Conservation (phyloP, 352 stramenopile species). For the Pythium biforme region DNA sequence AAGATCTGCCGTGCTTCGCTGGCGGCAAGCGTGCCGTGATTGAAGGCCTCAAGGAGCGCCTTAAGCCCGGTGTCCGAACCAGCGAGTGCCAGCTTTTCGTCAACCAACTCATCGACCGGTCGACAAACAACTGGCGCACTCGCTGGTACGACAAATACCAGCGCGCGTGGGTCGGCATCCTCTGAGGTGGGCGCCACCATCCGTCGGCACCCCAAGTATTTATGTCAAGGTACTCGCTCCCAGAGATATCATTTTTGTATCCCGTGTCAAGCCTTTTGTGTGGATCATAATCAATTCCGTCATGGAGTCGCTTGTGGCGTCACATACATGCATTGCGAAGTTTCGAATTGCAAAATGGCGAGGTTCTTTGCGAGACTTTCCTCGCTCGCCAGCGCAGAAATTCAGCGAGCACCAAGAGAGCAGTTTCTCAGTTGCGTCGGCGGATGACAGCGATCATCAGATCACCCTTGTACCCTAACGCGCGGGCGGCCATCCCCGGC, state of each 20-base stretch:
- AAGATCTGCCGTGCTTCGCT: constrained; percentile 79
- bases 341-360: too few species aligned
- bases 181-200: constrained; percentile 37
- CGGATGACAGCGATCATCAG: constrained; percentile 73
- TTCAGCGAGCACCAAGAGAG: background rate
- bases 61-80: constrained; percentile 79
- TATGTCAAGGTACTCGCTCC: background rate
- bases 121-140: constrained; percentile 88
- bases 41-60: constrained; percentile 65
- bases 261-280: too few species aligned
- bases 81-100: constrained; percentile 82
- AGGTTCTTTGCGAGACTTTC: too few species aligned
- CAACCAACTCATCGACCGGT: constrained; percentile 85
- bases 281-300: too few species aligned
- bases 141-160: constrained; percentile 92
- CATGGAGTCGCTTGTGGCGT: too few species aligned
- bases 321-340: too few species aligned
- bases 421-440: constrained; percentile 17
- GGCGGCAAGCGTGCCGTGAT: constrained; percentile 81
- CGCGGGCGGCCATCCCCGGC: constrained; percentile 53
- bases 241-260: background rate
- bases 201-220: background rate
- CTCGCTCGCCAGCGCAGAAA: too few species aligned
- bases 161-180: constrained; percentile 83
- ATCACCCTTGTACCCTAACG: constrained; percentile 69